phyloP scores from a whole-genome alignment of 1,284 basidiomycete genomes.

The Malassezia dermatis region DNA sequence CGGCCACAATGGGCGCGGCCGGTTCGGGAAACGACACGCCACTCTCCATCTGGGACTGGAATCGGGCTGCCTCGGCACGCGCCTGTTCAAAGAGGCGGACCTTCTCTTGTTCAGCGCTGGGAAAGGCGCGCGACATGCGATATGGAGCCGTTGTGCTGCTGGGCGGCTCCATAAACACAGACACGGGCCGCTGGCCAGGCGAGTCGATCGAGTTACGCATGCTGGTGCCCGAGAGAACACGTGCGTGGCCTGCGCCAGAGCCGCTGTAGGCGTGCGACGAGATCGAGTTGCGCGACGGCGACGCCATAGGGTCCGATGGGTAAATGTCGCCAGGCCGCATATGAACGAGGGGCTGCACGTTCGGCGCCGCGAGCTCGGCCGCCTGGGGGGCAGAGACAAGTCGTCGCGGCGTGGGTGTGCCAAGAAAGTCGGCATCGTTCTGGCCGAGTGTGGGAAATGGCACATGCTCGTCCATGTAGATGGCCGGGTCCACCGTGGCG shows the following conservation, averaged over 20 bases:
- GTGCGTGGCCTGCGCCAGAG: neutral
- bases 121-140: neutral
- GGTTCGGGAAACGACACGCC: constrained; percentile 17
- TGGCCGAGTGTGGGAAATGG: neutral
- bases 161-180: constrained; percentile 2
- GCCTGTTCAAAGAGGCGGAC: constrained; percentile 36
- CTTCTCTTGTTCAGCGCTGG: constrained; percentile 36
- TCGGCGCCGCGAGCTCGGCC: neutral
- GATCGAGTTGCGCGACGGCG: neutral
- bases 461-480: neutral
- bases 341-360: neutral
- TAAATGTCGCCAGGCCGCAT: constrained; percentile 7
- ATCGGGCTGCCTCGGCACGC: constrained; percentile 35
- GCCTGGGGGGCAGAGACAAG: neutral
- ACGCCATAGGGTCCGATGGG: neutral
- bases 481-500: neutral
- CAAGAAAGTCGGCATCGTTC: constrained; percentile 5
- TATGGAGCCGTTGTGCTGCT: neutral
- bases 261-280: neutral
- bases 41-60: constrained; percentile 31
- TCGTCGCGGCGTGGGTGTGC: constrained; percentile 11
- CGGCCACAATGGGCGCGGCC: neutral
- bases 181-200: neutral
- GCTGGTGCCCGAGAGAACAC: neutral
- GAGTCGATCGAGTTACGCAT: neutral